phyloP scores from a whole-genome alignment of 306 rosid species.

The Medicago lupulina region DNA sequence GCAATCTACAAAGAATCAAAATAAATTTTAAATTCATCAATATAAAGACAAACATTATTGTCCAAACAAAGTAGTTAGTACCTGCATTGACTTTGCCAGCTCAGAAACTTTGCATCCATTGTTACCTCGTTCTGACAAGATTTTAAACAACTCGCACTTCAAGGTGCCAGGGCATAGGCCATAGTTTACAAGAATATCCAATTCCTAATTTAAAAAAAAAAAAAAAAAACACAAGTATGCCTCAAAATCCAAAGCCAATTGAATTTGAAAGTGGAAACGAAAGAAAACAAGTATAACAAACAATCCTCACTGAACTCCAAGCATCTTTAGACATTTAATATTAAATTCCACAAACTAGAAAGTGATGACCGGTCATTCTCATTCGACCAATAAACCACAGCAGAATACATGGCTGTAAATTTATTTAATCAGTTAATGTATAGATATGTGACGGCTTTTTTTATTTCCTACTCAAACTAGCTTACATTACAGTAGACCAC shows the following conservation, averaged over 20 bases:
- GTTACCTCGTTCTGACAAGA: conserved; percentile 76
- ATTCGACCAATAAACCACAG: conserved; percentile 5
- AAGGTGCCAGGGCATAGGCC: conserved; percentile 78
- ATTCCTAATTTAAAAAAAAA: conserved; percentile 61
- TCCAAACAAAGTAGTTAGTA: conserved; percentile 32
- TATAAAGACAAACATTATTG: conserved; percentile 27
- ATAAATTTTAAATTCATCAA: conserved; percentile 44
- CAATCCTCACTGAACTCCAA: background rate
- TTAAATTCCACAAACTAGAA: conserved; percentile 12
- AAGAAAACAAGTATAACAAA: conserved; percentile 13
- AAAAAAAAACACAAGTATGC: conserved; percentile 30
- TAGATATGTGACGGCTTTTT: background rate
- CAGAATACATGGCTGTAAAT: background rate
- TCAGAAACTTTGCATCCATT: conserved; percentile 84
- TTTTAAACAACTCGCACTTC: conserved; percentile 81
- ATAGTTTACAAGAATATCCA: conserved; percentile 68
- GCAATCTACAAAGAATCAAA: conserved; percentile 66
- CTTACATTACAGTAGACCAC: conserved; percentile 19
- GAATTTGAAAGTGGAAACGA: conserved; percentile 30
- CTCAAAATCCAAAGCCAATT: conserved; percentile 29
- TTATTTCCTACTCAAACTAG: background rate
- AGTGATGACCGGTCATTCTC: background rate
- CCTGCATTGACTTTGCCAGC: conserved; percentile 70
- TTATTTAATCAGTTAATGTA: background rate
- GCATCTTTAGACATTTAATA: conserved; percentile 18